A percentile compares a stretch with the other conserved stretches of the same genome.
Conservation (phyloP, 192 early-diverging fungal genomes). For the Chytriomyces hyalinus region DNA sequence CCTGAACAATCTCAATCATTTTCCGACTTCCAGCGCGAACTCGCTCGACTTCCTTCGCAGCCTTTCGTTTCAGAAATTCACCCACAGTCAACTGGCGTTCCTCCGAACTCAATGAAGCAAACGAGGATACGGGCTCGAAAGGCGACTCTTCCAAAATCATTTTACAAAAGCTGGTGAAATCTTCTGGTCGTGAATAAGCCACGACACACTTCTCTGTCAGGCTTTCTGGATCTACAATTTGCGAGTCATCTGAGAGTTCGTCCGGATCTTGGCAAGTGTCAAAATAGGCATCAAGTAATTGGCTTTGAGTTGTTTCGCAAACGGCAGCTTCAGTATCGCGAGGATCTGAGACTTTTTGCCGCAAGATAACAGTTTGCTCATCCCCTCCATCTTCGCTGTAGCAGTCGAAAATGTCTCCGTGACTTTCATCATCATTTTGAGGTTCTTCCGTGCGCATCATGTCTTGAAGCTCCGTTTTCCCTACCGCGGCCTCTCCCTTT, state of each 20-base stretch:
- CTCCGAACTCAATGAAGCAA: background rate
- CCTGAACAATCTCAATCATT: background rate
- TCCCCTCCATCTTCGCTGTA: background rate
- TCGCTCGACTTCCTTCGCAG: background rate
- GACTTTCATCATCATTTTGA: background rate
- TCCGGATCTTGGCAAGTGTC: background rate
- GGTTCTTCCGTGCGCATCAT: no score
- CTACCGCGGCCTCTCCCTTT: no score
- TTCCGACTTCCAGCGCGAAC: background rate
- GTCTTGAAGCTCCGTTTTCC: no score
- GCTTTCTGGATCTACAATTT: background rate
- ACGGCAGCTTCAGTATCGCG: background rate
- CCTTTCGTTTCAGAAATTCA: background rate
- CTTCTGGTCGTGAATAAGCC: background rate
- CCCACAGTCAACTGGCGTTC: background rate
- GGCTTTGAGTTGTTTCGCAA: no score
- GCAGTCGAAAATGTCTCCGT: background rate
- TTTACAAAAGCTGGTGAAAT: background rate
- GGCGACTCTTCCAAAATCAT: background rate
- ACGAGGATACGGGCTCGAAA: background rate
- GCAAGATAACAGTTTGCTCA: background rate
- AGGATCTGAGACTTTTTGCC: background rate
- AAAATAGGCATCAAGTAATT: no score
- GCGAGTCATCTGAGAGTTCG: background rate
- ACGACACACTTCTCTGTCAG: background rate